Evolutionary conservation across 345 rosid genomes (phyloP), one percentile per base, ranked within the genome.

Genomic region (Nasturtium officinale): DNA sequence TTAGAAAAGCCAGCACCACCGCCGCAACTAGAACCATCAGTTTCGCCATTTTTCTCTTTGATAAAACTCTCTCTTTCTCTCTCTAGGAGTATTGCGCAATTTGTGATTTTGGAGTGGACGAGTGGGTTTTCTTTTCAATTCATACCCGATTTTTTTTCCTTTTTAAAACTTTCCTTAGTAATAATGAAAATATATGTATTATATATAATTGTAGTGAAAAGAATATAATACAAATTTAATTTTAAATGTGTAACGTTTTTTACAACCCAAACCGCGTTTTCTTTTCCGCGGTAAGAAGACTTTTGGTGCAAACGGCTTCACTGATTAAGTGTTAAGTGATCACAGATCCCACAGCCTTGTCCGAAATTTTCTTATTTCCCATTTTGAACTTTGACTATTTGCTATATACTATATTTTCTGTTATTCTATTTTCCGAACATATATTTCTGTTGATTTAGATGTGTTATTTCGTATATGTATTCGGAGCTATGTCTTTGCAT

Each of bases 1-100:
- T 35, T 56, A 78, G 74, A 20, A 74, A 75, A 52, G 77, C 81
- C n/a, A 86, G 51, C 45, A 83, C 61, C 56, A 77, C 79, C 73
- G 72, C 77, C 55, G 30, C 52, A 71, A 80, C 46, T 21, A 78
- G 50, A 48, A 71, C 72, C 63, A 67, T 66, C 18, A 81, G 45
- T 61, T 59, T 55, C 82, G 84, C 45, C 79, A 65, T 73, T 67
- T 63, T 54, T 46, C 16, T 51, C 43, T 71, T 28, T 47, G 1
- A 23, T n/a, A 6, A 33, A 21, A 42, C 48, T n/a, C 50, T 17
- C 25, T 42, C 43, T 32, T 26, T 17, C 50, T 51, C 50, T 42
- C 18, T 28, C 26, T 21, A 21, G 57, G 6, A 9, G 25, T 25
- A 30, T 62, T 54, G 63, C 77, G 70, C 70, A 72, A 72, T 43